phyloP scores from a whole-genome alignment of 1,284 basidiomycete genomes.

The Microstroma glucosiphilum region DNA sequence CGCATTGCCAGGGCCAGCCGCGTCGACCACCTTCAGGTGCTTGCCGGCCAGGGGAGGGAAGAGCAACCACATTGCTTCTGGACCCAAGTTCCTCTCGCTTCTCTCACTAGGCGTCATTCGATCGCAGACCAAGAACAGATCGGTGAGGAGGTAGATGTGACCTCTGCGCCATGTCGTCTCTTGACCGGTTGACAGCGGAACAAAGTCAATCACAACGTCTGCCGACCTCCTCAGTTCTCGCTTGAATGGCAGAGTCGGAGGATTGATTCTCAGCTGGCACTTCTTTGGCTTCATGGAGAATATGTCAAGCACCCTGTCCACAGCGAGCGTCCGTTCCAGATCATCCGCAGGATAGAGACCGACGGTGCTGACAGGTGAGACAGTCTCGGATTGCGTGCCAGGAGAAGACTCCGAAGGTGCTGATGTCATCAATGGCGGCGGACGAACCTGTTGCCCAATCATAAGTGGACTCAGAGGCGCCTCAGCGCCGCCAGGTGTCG shows the following conservation, averaged over 20 bases:
- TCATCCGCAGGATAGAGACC: conserved; percentile 52
- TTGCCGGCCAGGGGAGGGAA: conserved; percentile 95
- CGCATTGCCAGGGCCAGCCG: conserved; percentile 62
- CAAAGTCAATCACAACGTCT: conserved; percentile 71
- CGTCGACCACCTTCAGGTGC: conserved; percentile 58
- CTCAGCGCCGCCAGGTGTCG: background rate
- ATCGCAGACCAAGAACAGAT: conserved; percentile 72
- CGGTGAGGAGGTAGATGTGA: conserved; percentile 82
- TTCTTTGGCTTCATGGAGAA: conserved; percentile 87
- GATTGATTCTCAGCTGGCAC: conserved; percentile 83
- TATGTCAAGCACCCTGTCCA: conserved; percentile 77
- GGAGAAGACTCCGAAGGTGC: too few relatives aligned
- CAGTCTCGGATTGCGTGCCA: background rate
- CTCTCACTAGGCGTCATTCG: conserved; percentile 35
- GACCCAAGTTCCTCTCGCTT: conserved; percentile 15
- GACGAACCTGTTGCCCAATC: background rate
- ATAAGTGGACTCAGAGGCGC: background rate
- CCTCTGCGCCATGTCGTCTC: conserved; percentile 66
- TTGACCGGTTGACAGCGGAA: conserved; percentile 58
- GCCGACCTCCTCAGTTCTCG: conserved; percentile 70
- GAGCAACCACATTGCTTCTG: conserved; percentile 67
- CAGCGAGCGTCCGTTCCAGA: conserved; percentile 73
- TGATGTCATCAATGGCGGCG: conserved; percentile 7
- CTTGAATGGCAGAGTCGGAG: conserved; percentile 71
- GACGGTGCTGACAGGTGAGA: background rate